These are phyloP conservation scores for Fusarium chlamydosporum DNA, from an alignment of 2,329 filamentous ascomycete genomes.

Conservation along the genomic window DNA sequence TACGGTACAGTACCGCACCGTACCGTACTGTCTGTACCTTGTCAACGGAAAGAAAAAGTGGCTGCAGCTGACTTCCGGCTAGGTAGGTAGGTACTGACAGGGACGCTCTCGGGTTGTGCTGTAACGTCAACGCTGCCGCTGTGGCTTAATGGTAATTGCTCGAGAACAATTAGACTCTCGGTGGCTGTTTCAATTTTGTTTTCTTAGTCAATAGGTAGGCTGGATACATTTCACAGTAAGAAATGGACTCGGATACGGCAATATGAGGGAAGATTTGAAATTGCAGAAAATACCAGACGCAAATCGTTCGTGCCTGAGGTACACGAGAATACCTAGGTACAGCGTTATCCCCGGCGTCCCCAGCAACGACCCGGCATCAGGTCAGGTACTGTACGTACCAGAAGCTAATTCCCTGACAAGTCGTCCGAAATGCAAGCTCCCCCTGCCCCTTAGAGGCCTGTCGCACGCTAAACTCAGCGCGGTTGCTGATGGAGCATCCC, in stretches of 20 bases:
- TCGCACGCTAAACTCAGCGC: conserved; percentile 20
- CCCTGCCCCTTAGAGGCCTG: conserved; percentile 31
- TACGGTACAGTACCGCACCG: neutral
- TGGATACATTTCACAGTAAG: neutral
- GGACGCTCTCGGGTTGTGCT: neutral
- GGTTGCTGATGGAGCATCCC: conserved; percentile 24
- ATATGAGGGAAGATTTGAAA: neutral
- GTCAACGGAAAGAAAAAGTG: neutral
- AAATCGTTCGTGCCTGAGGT: neutral
- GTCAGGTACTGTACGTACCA: neutral
- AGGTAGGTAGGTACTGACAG: no score
- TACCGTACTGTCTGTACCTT: neutral
- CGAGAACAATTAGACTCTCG: neutral
- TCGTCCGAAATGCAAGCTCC: conserved; percentile 33
- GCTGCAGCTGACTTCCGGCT: conserved; percentile 2
- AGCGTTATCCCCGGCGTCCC: conserved; percentile 6
- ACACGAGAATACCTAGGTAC: conserved; percentile 2
- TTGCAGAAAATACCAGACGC: neutral
- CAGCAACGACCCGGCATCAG: neutral
- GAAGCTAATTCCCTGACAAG: neutral
- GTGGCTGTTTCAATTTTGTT: neutral
- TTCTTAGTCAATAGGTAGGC: neutral
- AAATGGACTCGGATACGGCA: neutral
- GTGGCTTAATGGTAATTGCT: conserved; percentile 1
- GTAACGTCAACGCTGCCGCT: neutral